phyloP scores from a whole-genome alignment of 768 basidiomycete species.

The Boletus reticuloceps region DNA sequence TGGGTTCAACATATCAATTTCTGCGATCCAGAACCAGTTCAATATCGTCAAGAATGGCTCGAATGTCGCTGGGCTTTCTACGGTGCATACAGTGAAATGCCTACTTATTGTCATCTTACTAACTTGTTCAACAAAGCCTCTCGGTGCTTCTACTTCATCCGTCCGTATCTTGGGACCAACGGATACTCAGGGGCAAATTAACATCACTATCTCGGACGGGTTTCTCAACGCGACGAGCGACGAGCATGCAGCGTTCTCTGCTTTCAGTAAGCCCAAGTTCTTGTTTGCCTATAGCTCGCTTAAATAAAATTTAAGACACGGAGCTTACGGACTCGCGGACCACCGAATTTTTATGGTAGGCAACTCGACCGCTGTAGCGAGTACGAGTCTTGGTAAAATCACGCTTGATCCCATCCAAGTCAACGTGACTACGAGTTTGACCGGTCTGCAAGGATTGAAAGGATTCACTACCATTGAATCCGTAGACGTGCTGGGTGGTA shows the following conservation, averaged over 20 bases:
- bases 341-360: conserved; percentile 61
- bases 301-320: conserved; percentile 37
- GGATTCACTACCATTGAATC: conserved; percentile 50
- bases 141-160: conserved; percentile 61
- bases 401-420: conserved; percentile 71
- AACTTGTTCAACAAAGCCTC: conserved; percentile 40
- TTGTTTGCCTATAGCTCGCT: background rate
- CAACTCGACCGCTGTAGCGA: conserved; percentile 57
- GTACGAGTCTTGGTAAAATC: conserved; percentile 60
- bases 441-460: conserved; percentile 60
- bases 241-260: conserved; percentile 50
- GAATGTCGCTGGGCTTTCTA: conserved; percentile 56
- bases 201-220: conserved; percentile 59
- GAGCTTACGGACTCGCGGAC: conserved; percentile 49
- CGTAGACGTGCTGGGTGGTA: conserved; percentile 69
- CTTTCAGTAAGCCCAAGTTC: conserved; percentile 48
- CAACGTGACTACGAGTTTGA: conserved; percentile 59
- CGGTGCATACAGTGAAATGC: conserved; percentile 34
- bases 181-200: conserved; percentile 60
- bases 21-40: conserved; percentile 64
- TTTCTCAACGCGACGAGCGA: conserved; percentile 45
- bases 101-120: background rate
- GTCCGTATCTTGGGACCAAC: conserved; percentile 50
- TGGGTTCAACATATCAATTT: conserved; percentile 59
- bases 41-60: conserved; percentile 53